phyloP scores from a whole-genome alignment of 139 green algal genomes.

The Diplosphaera chodatii region DNA sequence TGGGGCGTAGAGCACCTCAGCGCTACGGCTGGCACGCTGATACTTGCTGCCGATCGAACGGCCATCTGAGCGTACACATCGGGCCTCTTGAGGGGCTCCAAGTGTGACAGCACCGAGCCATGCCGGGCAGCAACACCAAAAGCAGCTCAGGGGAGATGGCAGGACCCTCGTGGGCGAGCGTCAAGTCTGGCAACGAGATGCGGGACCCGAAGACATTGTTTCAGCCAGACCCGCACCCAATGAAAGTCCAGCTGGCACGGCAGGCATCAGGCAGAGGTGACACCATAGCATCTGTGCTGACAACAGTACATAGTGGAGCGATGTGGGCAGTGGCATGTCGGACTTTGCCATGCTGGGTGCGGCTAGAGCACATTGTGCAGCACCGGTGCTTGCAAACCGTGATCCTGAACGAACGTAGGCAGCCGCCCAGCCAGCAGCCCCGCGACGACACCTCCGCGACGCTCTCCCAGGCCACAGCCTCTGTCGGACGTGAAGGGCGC shows the following conservation, averaged over 20 bases:
- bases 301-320: too few species aligned
- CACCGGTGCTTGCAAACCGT: too few species aligned
- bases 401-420: neutral
- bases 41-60: too few species aligned
- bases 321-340: too few species aligned
- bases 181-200: neutral
- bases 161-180: neutral
- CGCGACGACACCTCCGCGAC: too few species aligned
- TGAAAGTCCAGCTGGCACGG: neutral
- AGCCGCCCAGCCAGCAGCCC: neutral
- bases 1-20: too few species aligned
- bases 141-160: neutral
- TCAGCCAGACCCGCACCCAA: neutral
- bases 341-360: too few species aligned
- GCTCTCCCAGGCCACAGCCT: neutral
- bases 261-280: neutral
- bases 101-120: neutral
- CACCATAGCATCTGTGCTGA: neutral
- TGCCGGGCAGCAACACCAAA: neutral
- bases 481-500: neutral
- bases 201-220: neutral
- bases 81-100: too few species aligned
- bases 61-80: too few species aligned
- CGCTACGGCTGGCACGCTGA: too few species aligned
- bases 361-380: too few species aligned